Conservation (phyloP, 2,329 filamentous ascomycete species). For the Laburnicola sp. region DNA sequence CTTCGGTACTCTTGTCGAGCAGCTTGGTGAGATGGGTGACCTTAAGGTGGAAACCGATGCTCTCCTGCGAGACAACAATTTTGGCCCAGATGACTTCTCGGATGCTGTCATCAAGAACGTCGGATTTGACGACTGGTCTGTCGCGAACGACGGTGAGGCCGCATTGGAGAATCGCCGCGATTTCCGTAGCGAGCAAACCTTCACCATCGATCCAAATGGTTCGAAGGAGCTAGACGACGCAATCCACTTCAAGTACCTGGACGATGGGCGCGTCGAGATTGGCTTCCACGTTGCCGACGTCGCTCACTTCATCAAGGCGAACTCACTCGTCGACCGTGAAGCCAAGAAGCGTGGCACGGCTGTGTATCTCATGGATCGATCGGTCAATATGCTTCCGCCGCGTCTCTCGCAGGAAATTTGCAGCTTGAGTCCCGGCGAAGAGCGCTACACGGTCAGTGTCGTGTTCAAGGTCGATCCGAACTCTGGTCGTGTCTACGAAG, state of each 20-base stretch:
- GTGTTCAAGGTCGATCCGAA: conserved; percentile 87
- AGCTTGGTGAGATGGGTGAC: conserved; percentile 96
- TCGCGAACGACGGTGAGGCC: conserved; percentile 79
- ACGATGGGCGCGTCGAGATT: conserved; percentile 86
- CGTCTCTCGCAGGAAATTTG: conserved; percentile 86
- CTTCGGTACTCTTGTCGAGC: conserved; percentile 95
- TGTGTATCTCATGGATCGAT: conserved; percentile 91
- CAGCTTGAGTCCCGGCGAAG: conserved; percentile 82
- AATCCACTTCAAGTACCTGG: conserved; percentile 82
- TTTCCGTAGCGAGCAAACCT: conserved; percentile 83
- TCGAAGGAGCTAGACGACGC: conserved; percentile 89
- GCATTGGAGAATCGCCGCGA: conserved; percentile 77
- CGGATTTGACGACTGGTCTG: conserved; percentile 86
- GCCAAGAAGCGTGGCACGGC: conserved; percentile 97
- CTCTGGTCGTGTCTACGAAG: conserved; percentile 77
- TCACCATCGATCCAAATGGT: conserved; percentile 90
- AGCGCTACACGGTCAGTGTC: conserved; percentile 87
- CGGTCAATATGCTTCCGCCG: conserved; percentile 81
- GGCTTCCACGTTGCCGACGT: conserved; percentile 95
- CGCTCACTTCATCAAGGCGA: conserved; percentile 93
- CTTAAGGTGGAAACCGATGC: conserved; percentile 97
- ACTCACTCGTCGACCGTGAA: conserved; percentile 93
- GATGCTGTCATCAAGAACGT: conserved; percentile 94
- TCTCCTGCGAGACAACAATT: conserved; percentile 96
- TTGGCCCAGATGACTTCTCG: conserved; percentile 94